These are phyloP conservation scores for Volvox carteri DNA, from an alignment of 163 green algal species.

Conservation along the genomic window DNA sequence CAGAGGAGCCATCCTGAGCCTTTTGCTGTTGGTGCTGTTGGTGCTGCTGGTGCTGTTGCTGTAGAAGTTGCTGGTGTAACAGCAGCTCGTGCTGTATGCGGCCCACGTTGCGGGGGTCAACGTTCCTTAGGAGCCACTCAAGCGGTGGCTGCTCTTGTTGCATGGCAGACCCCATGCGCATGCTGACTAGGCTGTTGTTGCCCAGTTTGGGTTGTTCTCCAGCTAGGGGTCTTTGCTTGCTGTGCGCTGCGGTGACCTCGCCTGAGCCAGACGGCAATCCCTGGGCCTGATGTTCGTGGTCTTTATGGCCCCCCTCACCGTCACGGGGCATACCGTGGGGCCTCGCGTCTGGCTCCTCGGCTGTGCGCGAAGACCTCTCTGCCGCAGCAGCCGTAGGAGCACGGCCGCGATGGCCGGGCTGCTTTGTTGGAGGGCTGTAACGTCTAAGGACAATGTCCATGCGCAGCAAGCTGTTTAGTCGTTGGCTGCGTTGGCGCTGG, in stretches of 20 bases:
- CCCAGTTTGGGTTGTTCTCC: not conserved
- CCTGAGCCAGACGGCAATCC: not conserved
- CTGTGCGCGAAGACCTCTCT: not conserved
- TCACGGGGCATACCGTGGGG: not conserved
- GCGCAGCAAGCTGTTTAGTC: not conserved
- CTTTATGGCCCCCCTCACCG: not conserved
- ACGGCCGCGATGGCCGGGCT: not conserved
- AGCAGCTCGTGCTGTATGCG: not conserved
- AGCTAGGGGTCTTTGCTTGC: not conserved
- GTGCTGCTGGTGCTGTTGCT: not conserved
- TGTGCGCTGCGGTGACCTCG: not conserved
- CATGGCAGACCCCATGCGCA: not conserved
- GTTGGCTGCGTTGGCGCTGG: not conserved
- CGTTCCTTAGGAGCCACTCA: not conserved
- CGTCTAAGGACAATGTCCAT: conserved; percentile 36
- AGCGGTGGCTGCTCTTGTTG: not conserved
- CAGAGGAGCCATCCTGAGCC: not conserved
- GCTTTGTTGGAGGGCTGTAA: not conserved
- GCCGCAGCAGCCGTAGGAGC: not conserved
- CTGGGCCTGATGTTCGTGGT: not conserved
- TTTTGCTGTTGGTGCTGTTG: not conserved
- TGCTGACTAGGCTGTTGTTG: not conserved
- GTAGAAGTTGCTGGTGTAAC: not conserved
- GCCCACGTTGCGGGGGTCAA: not conserved
- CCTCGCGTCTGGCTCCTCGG: conserved; percentile 17